Base-by-base conservation (phyloP, 2,329 filamentous ascomycete species). In the Scolecobasidium constrictum region DNA sequence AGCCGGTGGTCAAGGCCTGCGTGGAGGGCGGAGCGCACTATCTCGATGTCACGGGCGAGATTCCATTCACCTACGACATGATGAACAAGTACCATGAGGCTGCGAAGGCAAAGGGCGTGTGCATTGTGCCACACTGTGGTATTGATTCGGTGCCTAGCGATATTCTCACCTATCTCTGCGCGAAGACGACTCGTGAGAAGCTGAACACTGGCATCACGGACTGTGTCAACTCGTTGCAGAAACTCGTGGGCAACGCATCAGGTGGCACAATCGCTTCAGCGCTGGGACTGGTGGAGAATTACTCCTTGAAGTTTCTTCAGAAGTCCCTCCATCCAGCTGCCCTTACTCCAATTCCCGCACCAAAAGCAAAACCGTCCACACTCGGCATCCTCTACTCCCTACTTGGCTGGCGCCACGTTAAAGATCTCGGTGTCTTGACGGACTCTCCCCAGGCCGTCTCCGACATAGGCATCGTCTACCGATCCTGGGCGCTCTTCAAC, bases 1-100 rank as follows among this genome's bases (percentile, higher is more conserved):
- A 72, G 22, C 72, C 73, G 1, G 74, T 81, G 3, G 68, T 83
- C 6, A 73, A 77, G 50, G 78, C 78, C 5, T 83, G 78, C 53
- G 77, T 75, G 3, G 65, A 70, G 41, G 72, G 69, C 49, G 78
- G 79, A 4, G 83, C 79, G 3, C 78, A 83, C 56, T 83, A 83
- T 52, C 59, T 83, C 43, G 79, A 83, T 55, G 73, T 71, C 38
- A 81, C 78, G 4, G 78, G 78, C 38, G 78, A 82, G 55, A 68
- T 72, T 1, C 74, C 75, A 2, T 83, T 78, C 77, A 66, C 79
- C 31, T 69, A 70, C 48, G 68, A 75, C 37, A 78, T 81, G 62
- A 68, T 81, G 44, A 58, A 69, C 16, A 75, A 77, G 51, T 80
- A 78, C 52, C 69, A 81, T 48, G 66, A 69, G 6, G 67, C 63